Evolutionary conservation across 1,284 basidiomycete species (phyloP).

Genomic region (Amylostereum chailletii): DNA sequence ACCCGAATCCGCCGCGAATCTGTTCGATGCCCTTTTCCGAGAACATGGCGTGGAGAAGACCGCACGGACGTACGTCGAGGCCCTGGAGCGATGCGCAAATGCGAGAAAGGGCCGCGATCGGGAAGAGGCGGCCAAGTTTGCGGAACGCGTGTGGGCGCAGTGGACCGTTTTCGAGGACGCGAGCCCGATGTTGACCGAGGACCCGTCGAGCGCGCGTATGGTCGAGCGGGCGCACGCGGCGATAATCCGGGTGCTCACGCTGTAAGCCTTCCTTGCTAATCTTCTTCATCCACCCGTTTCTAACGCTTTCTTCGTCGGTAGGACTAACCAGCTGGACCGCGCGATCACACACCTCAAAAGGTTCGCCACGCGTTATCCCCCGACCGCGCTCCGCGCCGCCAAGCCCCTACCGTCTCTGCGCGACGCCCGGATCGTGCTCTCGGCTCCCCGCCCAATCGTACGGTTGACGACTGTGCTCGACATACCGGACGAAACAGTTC

Average conservation of each 20-base stretch:
- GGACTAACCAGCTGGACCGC: slow-evolving; percentile 39
- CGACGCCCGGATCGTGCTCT: slow-evolving; percentile 46
- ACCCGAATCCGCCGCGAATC: slow-evolving; percentile 35
- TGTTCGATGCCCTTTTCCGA: slow-evolving; percentile 42
- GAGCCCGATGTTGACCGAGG: slow-evolving; percentile 17
- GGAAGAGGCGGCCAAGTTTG: slow-evolving; percentile 35
- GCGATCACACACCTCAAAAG: slow-evolving; percentile 43
- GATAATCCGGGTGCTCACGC: slow-evolving; percentile 49
- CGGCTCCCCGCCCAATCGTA: slow-evolving; percentile 50
- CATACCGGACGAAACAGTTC: slow-evolving; percentile 58
- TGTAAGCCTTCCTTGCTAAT: slow-evolving; percentile 34
- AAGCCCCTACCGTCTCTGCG: slow-evolving; percentile 34
- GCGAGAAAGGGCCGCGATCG: slow-evolving; percentile 38
- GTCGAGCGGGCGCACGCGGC: slow-evolving; percentile 60
- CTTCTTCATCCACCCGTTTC: slow-evolving; percentile 3
- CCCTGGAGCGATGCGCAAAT: slow-evolving; percentile 57
- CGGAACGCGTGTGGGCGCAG: slow-evolving; percentile 46
- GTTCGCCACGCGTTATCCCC: slow-evolving; percentile 55
- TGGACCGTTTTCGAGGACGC: slow-evolving; percentile 41
- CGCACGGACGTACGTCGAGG: slow-evolving; percentile 51
- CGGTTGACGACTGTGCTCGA: slow-evolving; percentile 44
- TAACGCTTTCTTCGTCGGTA: slow-evolving; percentile 16
- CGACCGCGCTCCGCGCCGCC: slow-evolving; percentile 30
- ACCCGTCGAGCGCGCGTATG: slow-evolving; percentile 32
- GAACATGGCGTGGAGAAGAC: slow-evolving; percentile 36